Evolutionary conservation across 345 rosid genomes (phyloP).

Genomic region (Arabidopsis arenosa): DNA sequence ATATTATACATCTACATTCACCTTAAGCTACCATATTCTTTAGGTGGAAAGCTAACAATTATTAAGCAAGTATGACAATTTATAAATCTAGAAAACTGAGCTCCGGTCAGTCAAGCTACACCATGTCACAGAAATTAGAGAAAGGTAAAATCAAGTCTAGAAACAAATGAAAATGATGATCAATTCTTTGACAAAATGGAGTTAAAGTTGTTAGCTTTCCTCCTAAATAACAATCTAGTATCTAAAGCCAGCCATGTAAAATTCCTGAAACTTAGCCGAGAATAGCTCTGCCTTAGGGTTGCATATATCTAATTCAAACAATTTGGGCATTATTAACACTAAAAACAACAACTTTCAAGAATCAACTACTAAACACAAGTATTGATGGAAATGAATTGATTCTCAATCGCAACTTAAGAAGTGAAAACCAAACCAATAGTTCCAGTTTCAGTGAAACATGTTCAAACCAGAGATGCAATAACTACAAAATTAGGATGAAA

Average conservation of each 20-base stretch:
- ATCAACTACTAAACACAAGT: constrained; percentile 7
- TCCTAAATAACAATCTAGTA: background rate
- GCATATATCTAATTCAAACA: background rate
- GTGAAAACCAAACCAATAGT: too few species aligned
- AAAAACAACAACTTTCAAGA: background rate
- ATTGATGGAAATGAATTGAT: too few species aligned
- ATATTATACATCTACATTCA: background rate
- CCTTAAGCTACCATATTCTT: background rate
- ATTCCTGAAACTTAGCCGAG: background rate
- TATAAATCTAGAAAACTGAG: background rate
- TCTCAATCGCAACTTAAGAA: too few species aligned
- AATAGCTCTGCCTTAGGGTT: background rate
- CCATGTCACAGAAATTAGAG: constrained; percentile 7
- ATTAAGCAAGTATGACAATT: too few species aligned
- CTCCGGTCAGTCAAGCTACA: background rate
- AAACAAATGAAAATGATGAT: background rate
- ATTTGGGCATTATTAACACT: background rate
- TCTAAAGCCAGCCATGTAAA: background rate
- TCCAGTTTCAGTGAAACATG: background rate
- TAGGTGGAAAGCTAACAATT: background rate
- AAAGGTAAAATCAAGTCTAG: background rate
- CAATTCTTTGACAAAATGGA: background rate
- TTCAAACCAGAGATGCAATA: background rate
- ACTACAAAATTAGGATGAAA: background rate
- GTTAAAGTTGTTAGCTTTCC: constrained; percentile 6